These are phyloP conservation scores for Chenopodium album DNA, from an alignment of 148 eudicot genomes.

Conservation along the genomic window DNA sequence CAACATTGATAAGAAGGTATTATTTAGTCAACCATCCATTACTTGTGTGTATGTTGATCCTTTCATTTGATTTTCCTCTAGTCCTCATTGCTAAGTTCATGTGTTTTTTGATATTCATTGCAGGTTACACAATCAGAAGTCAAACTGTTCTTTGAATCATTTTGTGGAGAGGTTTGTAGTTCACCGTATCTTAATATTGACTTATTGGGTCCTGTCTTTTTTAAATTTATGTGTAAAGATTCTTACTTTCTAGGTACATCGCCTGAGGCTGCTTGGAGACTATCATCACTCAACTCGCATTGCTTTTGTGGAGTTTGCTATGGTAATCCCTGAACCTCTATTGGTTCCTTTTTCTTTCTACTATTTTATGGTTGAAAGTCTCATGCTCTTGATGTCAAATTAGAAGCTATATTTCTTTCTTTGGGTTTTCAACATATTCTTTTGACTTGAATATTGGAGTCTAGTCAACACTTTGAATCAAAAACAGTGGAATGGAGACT, in stretches of 20 bases:
- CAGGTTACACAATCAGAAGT: slow-evolving; percentile 90
- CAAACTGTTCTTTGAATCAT: slow-evolving; percentile 74
- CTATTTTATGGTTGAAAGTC: not conserved
- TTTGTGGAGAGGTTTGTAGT: slow-evolving; percentile 87
- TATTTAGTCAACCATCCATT: slow-evolving; percentile 6
- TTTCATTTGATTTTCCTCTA: not conserved
- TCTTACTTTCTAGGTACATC: slow-evolving; percentile 53
- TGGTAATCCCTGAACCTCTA: slow-evolving; percentile 46
- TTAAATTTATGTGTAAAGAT: not conserved
- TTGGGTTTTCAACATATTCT: not conserved
- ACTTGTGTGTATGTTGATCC: not conserved
- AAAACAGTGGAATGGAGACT: not conserved
- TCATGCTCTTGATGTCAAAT: not conserved
- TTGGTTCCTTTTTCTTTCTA: not conserved
- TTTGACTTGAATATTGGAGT: not conserved
- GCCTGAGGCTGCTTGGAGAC: slow-evolving; percentile 96
- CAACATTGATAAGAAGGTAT: slow-evolving; percentile 92
- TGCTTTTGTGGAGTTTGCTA: slow-evolving; percentile 88
- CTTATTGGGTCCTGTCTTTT: not conserved
- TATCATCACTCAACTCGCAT: slow-evolving; percentile 92
- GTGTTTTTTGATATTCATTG: slow-evolving; percentile 3
- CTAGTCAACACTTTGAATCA: not conserved
- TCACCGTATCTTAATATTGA: slow-evolving; percentile 9
- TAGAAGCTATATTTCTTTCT: not conserved
- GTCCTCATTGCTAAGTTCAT: slow-evolving; percentile 4